Evolutionary conservation across 139 green algal species (phyloP).

Genomic region (Auxenochlorella protothecoides): DNA sequence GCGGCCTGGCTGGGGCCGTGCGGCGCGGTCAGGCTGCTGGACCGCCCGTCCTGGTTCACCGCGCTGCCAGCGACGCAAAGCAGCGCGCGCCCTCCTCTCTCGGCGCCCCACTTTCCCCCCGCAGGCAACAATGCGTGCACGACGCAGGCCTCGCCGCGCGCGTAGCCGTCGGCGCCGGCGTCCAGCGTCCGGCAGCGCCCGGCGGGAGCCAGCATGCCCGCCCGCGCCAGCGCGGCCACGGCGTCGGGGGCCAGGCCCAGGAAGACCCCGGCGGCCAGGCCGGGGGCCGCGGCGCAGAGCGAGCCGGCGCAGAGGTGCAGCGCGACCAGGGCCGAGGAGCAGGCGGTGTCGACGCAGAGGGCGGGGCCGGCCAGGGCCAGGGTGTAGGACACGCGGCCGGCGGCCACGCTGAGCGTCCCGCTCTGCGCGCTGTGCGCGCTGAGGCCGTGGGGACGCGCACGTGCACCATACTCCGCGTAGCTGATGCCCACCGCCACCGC

Average conservation of each 20-base stretch:
- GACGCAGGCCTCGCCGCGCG: constrained; percentile 37
- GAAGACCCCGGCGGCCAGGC: constrained; percentile 25
- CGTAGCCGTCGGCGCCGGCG: constrained; percentile 66
- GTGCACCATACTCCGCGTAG: no score
- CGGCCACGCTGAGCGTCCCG: no score
- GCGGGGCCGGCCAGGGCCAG: constrained; percentile 50
- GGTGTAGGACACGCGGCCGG: constrained; percentile 56
- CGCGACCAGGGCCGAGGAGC: constrained; percentile 61
- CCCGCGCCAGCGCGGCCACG: constrained; percentile 10
- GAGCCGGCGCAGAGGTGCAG: constrained; percentile 25
- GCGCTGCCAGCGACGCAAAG: constrained; percentile 16
- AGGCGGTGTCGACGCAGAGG: constrained; percentile 77
- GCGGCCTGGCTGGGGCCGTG: constrained; percentile 76
- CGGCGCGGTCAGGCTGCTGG: constrained; percentile 73
- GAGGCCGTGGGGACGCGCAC: no score
- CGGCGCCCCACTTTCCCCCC: neutral
- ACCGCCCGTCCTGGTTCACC: constrained; percentile 66
- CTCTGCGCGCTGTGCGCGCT: no score
- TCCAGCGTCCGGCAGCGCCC: constrained; percentile 62
- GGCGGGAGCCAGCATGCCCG: constrained; percentile 37
- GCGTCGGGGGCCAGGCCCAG: constrained; percentile 49
- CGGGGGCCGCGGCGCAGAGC: constrained; percentile 2
- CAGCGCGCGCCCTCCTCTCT: no score
- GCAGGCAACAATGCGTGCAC: constrained; percentile 1
- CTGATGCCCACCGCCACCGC: no score